Conservation (phyloP, 2,329 filamentous ascomycete species). For the Colletotrichum trifolii region DNA sequence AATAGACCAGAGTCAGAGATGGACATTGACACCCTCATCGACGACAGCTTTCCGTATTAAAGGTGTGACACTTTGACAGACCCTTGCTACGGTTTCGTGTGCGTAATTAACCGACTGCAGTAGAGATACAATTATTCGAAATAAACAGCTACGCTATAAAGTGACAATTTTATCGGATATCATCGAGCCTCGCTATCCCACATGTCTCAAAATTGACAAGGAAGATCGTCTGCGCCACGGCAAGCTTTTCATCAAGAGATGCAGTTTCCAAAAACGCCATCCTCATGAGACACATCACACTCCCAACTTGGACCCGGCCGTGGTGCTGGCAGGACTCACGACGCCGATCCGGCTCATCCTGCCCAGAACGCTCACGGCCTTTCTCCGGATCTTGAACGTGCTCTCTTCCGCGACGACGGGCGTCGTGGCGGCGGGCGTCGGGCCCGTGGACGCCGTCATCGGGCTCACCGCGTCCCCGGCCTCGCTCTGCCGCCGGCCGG, state of each 20-base stretch:
- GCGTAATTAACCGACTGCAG: too few species aligned
- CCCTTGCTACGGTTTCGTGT: too few species aligned
- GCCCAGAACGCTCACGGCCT: constrained; percentile 33
- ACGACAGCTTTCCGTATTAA: too few species aligned
- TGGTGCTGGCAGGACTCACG: constrained; percentile 24
- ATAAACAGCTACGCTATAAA: not conserved
- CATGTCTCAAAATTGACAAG: not conserved
- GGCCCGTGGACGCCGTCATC: constrained; percentile 23
- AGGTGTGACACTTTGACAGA: too few species aligned
- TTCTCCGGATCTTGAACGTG: constrained; percentile 22
- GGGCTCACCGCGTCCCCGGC: constrained; percentile 38
- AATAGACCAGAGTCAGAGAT: too few species aligned
- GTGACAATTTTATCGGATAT: not conserved
- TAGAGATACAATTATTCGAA: too few species aligned
- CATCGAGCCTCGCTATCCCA: not conserved
- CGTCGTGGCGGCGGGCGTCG: not conserved
- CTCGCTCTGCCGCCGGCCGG: constrained; percentile 35
- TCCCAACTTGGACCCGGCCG: constrained; percentile 5
- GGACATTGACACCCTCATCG: too few species aligned
- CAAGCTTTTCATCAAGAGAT: not conserved
- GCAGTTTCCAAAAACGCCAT: not conserved
- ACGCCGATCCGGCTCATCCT: constrained; percentile 34
- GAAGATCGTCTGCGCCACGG: not conserved
- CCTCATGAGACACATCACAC: not conserved
- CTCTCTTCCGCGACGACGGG: not conserved